These are phyloP conservation scores for Xylaria palmicola DNA, from an alignment of 495 filamentous ascomycete genomes.

Conservation along the genomic window DNA sequence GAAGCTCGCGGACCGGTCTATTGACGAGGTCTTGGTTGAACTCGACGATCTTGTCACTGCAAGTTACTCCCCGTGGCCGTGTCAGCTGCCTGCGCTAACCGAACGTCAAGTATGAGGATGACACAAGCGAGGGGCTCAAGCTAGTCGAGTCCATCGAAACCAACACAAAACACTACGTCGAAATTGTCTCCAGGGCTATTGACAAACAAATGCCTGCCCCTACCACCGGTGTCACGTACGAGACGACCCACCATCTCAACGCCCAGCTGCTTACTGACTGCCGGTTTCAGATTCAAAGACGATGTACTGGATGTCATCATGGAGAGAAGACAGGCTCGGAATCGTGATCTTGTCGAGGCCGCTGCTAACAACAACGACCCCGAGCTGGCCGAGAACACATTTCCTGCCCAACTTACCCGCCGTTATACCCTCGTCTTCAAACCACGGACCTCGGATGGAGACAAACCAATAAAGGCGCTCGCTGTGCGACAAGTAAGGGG, in stretches of 20 bases:
- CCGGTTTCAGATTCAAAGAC: slow-evolving; percentile 73
- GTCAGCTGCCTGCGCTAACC: slow-evolving; percentile 6
- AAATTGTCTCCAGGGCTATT: slow-evolving; percentile 83
- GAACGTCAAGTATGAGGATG: slow-evolving; percentile 65
- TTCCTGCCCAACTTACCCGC: slow-evolving; percentile 87
- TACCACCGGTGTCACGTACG: slow-evolving; percentile 73
- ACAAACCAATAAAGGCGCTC: slow-evolving; percentile 77
- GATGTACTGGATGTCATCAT: slow-evolving; percentile 97
- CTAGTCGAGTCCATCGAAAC: slow-evolving; percentile 81
- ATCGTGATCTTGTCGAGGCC: slow-evolving; percentile 67
- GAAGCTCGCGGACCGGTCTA: slow-evolving; percentile 75
- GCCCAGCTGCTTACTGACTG: background rate
- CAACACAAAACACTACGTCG: slow-evolving; percentile 94
- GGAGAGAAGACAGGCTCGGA: slow-evolving; percentile 83
- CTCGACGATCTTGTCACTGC: slow-evolving; percentile 82
- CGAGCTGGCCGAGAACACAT: slow-evolving; percentile 59
- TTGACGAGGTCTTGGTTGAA: slow-evolving; percentile 76
- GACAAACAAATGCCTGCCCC: slow-evolving; percentile 84
- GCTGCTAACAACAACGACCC: slow-evolving; percentile 67
- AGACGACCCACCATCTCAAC: background rate
- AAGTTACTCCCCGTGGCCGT: slow-evolving; percentile 22
- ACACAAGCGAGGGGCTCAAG: slow-evolving; percentile 65
- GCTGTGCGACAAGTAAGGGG: slow-evolving; percentile 90
- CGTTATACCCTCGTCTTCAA: slow-evolving; percentile 96
- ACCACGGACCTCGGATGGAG: slow-evolving; percentile 70